Base-by-base conservation (phyloP, 768 basidiomycete genomes). In the Trametes elegans region DNA sequence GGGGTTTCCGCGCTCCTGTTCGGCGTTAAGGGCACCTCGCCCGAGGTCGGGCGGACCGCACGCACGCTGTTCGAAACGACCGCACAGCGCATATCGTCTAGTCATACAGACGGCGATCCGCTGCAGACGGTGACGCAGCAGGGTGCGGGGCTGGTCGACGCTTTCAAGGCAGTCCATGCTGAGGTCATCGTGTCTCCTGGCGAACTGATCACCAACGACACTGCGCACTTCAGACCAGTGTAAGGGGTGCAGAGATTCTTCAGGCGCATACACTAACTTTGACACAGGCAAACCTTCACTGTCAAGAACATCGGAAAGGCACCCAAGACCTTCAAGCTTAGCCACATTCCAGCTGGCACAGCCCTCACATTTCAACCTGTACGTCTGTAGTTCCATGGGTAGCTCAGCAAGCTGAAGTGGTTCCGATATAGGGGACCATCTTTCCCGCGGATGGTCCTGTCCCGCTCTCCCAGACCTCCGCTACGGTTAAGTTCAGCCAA, bases 191-290 rank as follows among this genome's bases (percentile, higher is more conserved):
- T 87, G 24, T 75, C 78, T 5, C 83, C 83, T 5, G 74, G 77
- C 13, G 78, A 85, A 62, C 70, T 87, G n/a, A 60, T 80, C 32
- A 68, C 85, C 35, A 88, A 88, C 58, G 85, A 87, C 64, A 87
- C 85, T 3, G 75, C 79, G 7, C 72, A 83, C 63, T 80, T 81
- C 65, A 68, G 72, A 46, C 65, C 69, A 29, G 44, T 64, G 79
- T 80, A 62, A 55, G 77, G n/a, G 70, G 18, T 10, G 19, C 5
- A 46, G 23, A 26, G n/a, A 34, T 1, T 40, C 31, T 16, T 16
- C n/a, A 40, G 21, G 52, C 44, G 45, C 8, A 10, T n/a, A 28
- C 32, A 18, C 32, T 54, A 2, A 38, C 27, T 21, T 8, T n/a
- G 1, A 28, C 48, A 2, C 58, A 80, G 79, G 8, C 78, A 79